Conservation (phyloP, 2,329 filamentous ascomycete species). For the Penicillium sp. region DNA sequence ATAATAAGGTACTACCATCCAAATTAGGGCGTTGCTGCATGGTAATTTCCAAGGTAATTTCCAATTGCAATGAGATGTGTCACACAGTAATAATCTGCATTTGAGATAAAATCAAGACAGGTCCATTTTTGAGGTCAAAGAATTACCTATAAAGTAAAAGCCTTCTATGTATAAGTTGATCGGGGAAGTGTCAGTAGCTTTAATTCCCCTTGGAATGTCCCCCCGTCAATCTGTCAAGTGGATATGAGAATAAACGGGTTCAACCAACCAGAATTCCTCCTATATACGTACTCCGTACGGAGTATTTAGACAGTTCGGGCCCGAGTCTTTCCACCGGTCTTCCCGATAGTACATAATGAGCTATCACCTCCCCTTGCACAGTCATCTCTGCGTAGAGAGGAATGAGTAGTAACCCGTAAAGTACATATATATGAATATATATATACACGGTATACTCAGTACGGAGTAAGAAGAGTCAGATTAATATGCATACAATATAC, state of each 20-base stretch:
- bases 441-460: neutral
- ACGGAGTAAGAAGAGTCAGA: neutral
- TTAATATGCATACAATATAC: neutral
- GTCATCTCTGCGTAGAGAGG: neutral
- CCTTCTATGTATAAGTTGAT: too few relatives aligned
- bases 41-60: neutral
- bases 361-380: conserved; percentile 14
- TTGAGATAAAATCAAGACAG: neutral
- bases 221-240: conserved; percentile 18
- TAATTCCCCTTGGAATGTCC: conserved; percentile 5
- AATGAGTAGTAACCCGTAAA: neutral
- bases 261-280: conserved; percentile 12
- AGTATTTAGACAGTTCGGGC: neutral
- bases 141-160: neutral
- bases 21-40: neutral
- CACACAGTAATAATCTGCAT: neutral
- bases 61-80: neutral
- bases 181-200: conserved; percentile 9
- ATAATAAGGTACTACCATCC: neutral
- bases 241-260: conserved; percentile 16
- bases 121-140: neutral
- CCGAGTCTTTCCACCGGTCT: conserved; percentile 5
- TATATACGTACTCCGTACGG: neutral
- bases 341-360: conserved; percentile 10
- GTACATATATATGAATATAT: neutral